These are phyloP conservation scores for Colletotrichum tropicale DNA, from an alignment of 2,329 filamentous ascomycete species.

Conservation along the genomic window DNA sequence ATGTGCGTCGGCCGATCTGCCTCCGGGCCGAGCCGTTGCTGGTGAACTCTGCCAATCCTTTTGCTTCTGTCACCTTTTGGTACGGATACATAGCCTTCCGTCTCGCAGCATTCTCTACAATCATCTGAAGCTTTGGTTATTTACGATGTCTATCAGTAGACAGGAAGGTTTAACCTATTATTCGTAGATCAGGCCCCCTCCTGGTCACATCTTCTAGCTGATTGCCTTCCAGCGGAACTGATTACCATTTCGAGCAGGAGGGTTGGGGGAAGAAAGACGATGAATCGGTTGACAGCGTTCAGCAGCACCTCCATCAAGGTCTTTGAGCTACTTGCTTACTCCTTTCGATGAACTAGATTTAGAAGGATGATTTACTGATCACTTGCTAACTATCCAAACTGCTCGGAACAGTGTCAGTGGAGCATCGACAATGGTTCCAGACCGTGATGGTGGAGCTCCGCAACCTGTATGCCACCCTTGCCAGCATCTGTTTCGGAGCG, in stretches of 20 bases:
- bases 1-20: not conserved
- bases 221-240: not conserved
- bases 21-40: not conserved
- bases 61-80: not conserved
- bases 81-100: fast-evolving
- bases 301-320: not conserved
- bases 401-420: fast-evolving
- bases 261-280: not conserved
- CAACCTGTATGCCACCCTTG: not conserved
- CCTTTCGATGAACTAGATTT: not conserved
- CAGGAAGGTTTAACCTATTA: not conserved
- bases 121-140: not conserved
- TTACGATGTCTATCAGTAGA: not conserved
- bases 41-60: not conserved
- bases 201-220: fast-evolving
- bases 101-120: not conserved
- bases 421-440: not conserved
- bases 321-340: fast-evolving
- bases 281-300: not conserved
- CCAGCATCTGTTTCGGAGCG: not conserved
- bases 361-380: not conserved
- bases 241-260: not conserved
- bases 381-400: fast-evolving
- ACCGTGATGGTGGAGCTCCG: not conserved
- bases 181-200: fast-evolving